These are phyloP conservation scores for Haberlea rhodopensis DNA, from an alignment of 257 asterid species.

Conservation along the genomic window DNA sequence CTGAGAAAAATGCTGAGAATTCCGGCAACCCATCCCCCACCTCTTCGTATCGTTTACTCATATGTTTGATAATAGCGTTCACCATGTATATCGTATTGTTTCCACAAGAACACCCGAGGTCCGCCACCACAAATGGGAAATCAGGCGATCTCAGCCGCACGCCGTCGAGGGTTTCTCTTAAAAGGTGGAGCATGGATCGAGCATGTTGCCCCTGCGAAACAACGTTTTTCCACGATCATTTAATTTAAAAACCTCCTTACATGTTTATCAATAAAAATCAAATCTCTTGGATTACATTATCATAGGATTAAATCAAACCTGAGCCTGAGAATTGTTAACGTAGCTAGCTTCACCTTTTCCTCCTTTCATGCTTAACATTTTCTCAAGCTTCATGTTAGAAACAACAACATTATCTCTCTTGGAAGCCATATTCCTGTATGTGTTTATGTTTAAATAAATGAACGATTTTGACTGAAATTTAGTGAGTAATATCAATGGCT, in stretches of 20 bases:
- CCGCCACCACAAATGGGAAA: conserved; percentile 67
- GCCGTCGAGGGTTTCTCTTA: conserved; percentile 62
- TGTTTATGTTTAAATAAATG: not conserved
- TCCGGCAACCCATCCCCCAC: conserved; percentile 55
- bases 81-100: conserved; percentile 76
- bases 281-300: no score
- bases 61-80: conserved; percentile 73
- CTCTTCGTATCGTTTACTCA: conserved; percentile 60
- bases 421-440: conserved; percentile 43
- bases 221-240: not conserved
- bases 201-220: conserved; percentile 69
- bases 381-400: conserved; percentile 68
- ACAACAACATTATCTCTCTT: conserved; percentile 57
- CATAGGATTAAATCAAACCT: conserved; percentile 38
- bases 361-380: conserved; percentile 82
- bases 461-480: not conserved
- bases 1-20: conserved; percentile 81
- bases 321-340: conserved; percentile 87
- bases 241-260: not conserved
- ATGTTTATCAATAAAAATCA: not conserved
- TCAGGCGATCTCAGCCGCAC: conserved; percentile 50
- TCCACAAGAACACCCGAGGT: conserved; percentile 88
- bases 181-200: conserved; percentile 72
- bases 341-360: conserved; percentile 95
- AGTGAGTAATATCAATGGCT: conserved; percentile 15